Evolutionary conservation across 1,139 yeast species (phyloP), one percentile per base, ranked within the genome.

Genomic region (Sugiyamaella japonica): DNA sequence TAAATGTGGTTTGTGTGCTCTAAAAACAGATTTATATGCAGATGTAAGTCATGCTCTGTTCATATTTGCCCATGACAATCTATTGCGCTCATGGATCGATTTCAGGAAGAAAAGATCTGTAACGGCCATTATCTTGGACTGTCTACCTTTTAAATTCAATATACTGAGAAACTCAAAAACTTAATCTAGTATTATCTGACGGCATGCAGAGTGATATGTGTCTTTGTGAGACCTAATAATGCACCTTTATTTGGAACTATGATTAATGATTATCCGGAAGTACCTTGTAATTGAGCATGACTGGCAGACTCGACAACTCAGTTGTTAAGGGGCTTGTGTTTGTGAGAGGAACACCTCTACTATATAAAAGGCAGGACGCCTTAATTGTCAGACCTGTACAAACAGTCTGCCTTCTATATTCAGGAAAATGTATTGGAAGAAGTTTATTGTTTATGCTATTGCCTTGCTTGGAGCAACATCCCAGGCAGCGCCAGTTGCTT

Each of bases 401-500:
- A 20, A 12, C 10, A 20, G 42, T n/a, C n/a, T 16, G 42, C 4
- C 17, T 9, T 23, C 5, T 15, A 23, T 10, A 12, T 34, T 34
- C 38, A 4, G 25, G 25, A 42, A 25, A 29, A 42, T 42, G 46
- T 13, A 28, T 42, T 42, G 37, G 15, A 42, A 42, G 46, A 42
- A 13, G 13, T 28, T 28, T 15, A 17, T 42, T 15, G 29, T 31
- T 17, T 42, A 42, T 17, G 46, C 46, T 42, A 42, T 31, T 29
- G 37, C 32, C 20, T 17, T 42, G 10, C 29, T 42, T 25, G 46
- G 32, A 13, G 37, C 37, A 8, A 25, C n/a, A 3, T 12, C 48
- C 13, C 48, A 34, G n/a, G 40, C 32, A 9, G 48, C 48, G 10
- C 48, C 46, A 28, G 37, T 31, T 29, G 25, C 37, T 16, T 36